Conservation (phyloP, 805 yeast species). For the Candida chilensis region DNA sequence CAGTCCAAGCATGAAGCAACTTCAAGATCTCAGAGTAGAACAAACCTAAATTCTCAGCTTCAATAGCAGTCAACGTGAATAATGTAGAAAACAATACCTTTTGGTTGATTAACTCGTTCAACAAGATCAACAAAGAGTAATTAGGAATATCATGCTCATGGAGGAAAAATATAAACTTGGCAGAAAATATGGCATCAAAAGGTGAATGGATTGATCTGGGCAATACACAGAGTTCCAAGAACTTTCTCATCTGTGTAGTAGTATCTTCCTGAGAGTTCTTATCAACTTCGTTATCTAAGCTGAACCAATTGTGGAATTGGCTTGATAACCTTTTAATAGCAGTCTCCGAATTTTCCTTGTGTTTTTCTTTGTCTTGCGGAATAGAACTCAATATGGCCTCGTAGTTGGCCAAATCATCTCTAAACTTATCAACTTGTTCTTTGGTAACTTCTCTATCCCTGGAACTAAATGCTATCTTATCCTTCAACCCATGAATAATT, state of each 20-base stretch:
- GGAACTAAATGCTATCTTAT: constrained; percentile 17
- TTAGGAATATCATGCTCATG: constrained; percentile 29
- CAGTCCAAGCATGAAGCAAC: constrained; percentile 34
- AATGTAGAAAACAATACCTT: constrained; percentile 47
- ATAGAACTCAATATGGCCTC: constrained; percentile 14
- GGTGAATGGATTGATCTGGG: constrained; percentile 78
- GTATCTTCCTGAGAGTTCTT: constrained; percentile 5
- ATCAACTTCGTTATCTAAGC: constrained; percentile 5
- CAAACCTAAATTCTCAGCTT: constrained; percentile 76
- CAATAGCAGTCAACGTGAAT: constrained; percentile 63
- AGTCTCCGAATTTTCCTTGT: constrained; percentile 25
- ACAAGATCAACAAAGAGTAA: constrained; percentile 24
- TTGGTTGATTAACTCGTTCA: constrained; percentile 38
- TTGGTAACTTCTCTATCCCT: constrained; percentile 14
- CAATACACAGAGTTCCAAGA: constrained; percentile 57
- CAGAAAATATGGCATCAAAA: constrained; percentile 67
- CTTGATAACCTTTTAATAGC: constrained; percentile 15
- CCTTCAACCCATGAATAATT: constrained; percentile 21
- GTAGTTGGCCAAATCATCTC: constrained; percentile 12
- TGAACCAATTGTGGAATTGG: constrained; percentile 30
- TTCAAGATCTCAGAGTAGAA: constrained; percentile 52
- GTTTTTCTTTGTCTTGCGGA: constrained; percentile 33
- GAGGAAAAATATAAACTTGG: constrained; percentile 48
- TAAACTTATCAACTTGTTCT: constrained; percentile 12
- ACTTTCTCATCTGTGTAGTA: no score